Base-by-base conservation (phyloP, 352 stramenopile genomes). In the Globisporangium cylindrosporum region DNA sequence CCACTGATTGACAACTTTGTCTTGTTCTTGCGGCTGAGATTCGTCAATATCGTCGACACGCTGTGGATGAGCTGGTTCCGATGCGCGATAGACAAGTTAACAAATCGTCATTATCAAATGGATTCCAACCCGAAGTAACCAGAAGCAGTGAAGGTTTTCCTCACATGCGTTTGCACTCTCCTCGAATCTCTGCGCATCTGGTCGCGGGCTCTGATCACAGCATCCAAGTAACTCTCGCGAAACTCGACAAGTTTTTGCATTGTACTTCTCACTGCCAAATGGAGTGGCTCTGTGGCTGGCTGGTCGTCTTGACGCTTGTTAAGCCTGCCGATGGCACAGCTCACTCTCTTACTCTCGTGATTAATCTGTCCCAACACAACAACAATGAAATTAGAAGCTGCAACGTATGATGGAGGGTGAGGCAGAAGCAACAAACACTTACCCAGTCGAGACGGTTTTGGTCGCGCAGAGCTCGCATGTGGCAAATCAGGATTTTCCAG, bases 231-330 rank as follows among this genome's bases (percentile, higher is more conserved):
- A 25, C 60, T 61, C 61, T 81, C 80, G 18, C 68, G 74, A n/a
- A 62, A 70, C n/a, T 82, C 73, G 41, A 86, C 63, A 2, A 85
- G 63, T 18, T 78, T 74, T 57, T 77, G 68, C 82, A 91, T 89
- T 34, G 63, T 72, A 4, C 55, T 69, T 36, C 74, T 72, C 6
- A 83, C 70, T 6, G 24, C 64, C n/a, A 10, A 59, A 43, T 38
- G 69, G 34, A 15, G 59, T 12, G 63, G 59, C 18, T 56, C 24
- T 1, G n/a, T 25, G 61, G 4, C 18, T 55, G 53, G 9, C 48
- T 49, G 32, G 24, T 43, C 41, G 36, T 62, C n/a, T 20, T 48
- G 38, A 15, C 18, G 38, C 38, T 48, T 60, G 18, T 9, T 46
- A 27, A 18, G 18, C 20, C 29, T 66, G 18, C 29, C 3, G 51